A percentile compares a stretch with the other conserved stretches of the same genome.
Conservation (phyloP, 2,329 filamentous ascomycete genomes). For the Talaromyces sp. region DNA sequence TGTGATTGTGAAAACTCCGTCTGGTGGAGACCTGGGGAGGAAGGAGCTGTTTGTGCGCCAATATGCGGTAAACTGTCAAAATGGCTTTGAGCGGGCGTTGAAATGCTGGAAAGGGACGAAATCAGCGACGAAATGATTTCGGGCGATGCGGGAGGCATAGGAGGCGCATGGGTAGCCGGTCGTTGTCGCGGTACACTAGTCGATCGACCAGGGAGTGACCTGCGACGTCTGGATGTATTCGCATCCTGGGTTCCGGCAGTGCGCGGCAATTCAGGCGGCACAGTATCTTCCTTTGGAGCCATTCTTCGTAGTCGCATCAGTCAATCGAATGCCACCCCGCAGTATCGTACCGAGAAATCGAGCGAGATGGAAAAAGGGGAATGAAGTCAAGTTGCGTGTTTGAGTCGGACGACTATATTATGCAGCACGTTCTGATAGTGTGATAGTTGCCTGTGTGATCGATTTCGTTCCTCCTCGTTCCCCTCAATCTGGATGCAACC, state of each 20-base stretch:
- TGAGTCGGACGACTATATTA: neutral
- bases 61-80: constrained; percentile 59
- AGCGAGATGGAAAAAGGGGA: neutral
- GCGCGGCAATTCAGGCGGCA: neutral
- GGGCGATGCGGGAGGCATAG: constrained; percentile 44
- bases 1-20: constrained; percentile 22
- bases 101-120: constrained; percentile 59
- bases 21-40: constrained; percentile 30
- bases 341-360: neutral
- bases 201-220: constrained; percentile 36
- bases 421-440: constrained; percentile 7
- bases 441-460: neutral
- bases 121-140: constrained; percentile 59
- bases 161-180: constrained; percentile 29
- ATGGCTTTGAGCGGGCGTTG: constrained; percentile 63
- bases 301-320: neutral
- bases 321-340: neutral
- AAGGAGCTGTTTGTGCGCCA: constrained; percentile 40
- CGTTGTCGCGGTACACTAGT: constrained; percentile 20
- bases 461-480: neutral
- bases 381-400: neutral
- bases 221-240: constrained; percentile 41
- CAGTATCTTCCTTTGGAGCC: neutral
- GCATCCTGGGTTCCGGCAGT: constrained; percentile 10
- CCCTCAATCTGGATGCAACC: neutral